A percentile compares a stretch with the other conserved stretches of the same genome.
These are phyloP conservation scores for Sphagnum tenellum DNA, from an alignment of 225 moss, liverwort and hornwort species.

Conservation along the genomic window DNA sequence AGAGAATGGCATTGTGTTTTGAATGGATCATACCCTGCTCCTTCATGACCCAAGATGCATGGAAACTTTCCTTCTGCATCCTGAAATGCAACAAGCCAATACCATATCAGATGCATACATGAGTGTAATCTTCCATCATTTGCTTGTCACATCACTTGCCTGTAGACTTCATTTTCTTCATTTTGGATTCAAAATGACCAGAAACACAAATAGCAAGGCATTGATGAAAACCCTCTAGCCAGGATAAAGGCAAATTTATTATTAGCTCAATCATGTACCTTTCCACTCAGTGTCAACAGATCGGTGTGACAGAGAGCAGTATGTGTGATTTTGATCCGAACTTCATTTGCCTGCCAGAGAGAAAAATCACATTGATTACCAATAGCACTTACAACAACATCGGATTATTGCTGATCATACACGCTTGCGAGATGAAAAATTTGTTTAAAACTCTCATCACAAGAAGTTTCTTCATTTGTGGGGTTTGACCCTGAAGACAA, in stretches of 20 bases:
- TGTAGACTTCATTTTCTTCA: too few species aligned
- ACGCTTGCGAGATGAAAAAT: neutral
- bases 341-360: constrained; percentile 34
- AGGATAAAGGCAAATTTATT: neutral
- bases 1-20: too few species aligned
- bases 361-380: neutral
- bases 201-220: neutral
- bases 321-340: constrained; percentile 33
- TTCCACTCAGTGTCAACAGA: constrained; percentile 53
- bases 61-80: constrained; percentile 61
- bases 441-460: neutral
- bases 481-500: too few species aligned
- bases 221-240: neutral
- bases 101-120: neutral
- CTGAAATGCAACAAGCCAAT: constrained; percentile 15
- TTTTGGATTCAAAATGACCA: neutral
- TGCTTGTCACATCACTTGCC: too few species aligned
- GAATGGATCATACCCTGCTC: constrained; percentile 35
- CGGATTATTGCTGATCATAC: neutral
- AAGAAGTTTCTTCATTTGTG: neutral
- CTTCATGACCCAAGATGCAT: constrained; percentile 62
- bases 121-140: neutral
- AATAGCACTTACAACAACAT: neutral
- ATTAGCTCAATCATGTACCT: constrained; percentile 13
- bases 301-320: constrained; percentile 56